A percentile compares a stretch with the other conserved stretches of the same genome.
Evolutionary conservation across 345 rosid genomes (phyloP).

Genomic region (Bruguiera sexangula): DNA sequence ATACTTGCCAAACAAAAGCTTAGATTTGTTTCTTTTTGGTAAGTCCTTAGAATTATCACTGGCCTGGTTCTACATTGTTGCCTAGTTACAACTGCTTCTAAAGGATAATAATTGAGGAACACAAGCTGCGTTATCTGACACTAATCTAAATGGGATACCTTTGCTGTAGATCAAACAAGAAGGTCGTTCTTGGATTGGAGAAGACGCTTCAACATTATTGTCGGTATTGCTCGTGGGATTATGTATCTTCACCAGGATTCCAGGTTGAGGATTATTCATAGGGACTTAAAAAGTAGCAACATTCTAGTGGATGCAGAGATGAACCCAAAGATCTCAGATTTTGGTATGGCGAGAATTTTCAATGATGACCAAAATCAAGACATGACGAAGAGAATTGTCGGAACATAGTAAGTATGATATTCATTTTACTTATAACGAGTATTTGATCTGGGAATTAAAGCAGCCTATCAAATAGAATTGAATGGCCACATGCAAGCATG

Average conservation of each 20-base stretch:
- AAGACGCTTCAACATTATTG: slow-evolving; percentile 48
- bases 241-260: slow-evolving; percentile 74
- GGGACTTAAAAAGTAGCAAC: slow-evolving; percentile 68
- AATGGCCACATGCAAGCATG: too few relatives aligned
- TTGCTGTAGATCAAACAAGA: slow-evolving; percentile 40
- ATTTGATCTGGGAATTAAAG: too few relatives aligned
- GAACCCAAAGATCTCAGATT: slow-evolving; percentile 67
- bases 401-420: slow-evolving; percentile 55
- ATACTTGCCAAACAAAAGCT: slow-evolving; percentile 72
- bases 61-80: not conserved
- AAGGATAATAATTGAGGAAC: not conserved
- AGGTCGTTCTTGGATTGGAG: slow-evolving; percentile 45
- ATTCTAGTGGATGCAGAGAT: slow-evolving; percentile 46
- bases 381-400: slow-evolving; percentile 50
- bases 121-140: not conserved
- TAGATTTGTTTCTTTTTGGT: slow-evolving; percentile 71
- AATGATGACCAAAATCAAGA: slow-evolving; percentile 49
- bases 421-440: too few relatives aligned
- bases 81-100: not conserved
- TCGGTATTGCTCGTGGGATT: slow-evolving; percentile 63
- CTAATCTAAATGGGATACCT: not conserved
- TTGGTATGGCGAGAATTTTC: slow-evolving; percentile 62
- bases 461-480: too few relatives aligned
- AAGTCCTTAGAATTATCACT: slow-evolving; percentile 4
- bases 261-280: slow-evolving; percentile 65